Conservation (phyloP, 148 eudicot genomes). For the Vaccinium vitisidaea region DNA sequence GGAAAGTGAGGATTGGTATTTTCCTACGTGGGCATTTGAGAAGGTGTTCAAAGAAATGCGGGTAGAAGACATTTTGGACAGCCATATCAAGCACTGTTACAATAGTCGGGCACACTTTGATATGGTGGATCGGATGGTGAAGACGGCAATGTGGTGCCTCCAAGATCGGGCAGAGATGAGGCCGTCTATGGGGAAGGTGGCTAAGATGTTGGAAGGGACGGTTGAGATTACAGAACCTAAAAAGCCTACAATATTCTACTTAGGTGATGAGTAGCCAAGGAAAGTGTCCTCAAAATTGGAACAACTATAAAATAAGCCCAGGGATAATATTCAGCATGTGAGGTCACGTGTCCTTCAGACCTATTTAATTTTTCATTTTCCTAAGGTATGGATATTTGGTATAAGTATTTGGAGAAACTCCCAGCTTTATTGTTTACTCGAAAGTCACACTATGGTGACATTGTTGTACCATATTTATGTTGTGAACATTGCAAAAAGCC, state of each 20-base stretch:
- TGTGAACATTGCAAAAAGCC: not conserved
- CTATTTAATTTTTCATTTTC: too few species aligned
- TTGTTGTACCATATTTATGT: not conserved
- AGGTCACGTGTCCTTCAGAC: too few species aligned
- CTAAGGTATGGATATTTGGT: too few species aligned
- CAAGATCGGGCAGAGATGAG: conserved; percentile 77
- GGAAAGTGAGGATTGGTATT: conserved; percentile 75
- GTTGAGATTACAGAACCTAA: conserved; percentile 81
- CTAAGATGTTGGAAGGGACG: conserved; percentile 91
- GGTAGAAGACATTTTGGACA: conserved; percentile 66
- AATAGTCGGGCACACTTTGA: conserved; percentile 52
- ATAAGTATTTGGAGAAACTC: too few species aligned
- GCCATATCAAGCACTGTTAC: conserved; percentile 46
- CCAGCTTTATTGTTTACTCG: not conserved
- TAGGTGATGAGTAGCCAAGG: conserved; percentile 18
- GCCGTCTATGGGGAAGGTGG: conserved; percentile 94
- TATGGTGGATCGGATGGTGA: conserved; percentile 75
- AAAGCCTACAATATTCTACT: conserved; percentile 66
- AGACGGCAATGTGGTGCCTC: conserved; percentile 91
- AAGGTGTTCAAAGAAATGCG: conserved; percentile 61
- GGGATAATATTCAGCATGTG: not conserved
- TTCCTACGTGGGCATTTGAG: conserved; percentile 80
- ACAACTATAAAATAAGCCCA: not conserved
- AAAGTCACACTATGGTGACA: not conserved
- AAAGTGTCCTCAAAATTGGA: not conserved